Base-by-base conservation (phyloP, 1,284 basidiomycete genomes). In the Golubevia sp. region DNA sequence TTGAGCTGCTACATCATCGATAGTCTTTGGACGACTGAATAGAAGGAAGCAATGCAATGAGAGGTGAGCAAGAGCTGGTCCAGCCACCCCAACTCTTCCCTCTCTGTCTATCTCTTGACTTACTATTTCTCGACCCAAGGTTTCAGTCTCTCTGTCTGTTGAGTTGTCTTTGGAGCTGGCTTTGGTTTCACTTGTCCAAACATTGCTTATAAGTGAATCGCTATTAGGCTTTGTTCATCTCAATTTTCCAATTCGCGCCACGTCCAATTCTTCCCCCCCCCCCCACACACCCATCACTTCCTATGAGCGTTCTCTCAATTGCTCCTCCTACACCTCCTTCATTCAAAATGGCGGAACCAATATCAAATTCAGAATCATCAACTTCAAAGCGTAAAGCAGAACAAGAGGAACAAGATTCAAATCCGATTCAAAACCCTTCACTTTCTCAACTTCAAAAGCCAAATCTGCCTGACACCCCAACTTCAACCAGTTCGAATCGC, bases 121-220 rank as follows among this genome's bases (percentile, higher is more conserved):
- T 58, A 94, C 93, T 97, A 98, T 89, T 97, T 97, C 86, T 98
- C 95, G 0, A 98, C 94, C 95, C 95, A 98, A 67, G 95, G 95
- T 82, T 97, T 93, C 38, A 91, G 84, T 56, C 71, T 69, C 24
- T 68, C 66, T 1, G 64, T 66, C 25, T 63, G 62, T 52, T 64
- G 68, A 5, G 56, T 21, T 48, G 68, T 60, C 55, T 67, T 70
- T 6, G 67, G 59, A 2, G 70, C 50, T 51, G 67, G 71, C 54
- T 69, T 64, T 20, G 70, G 53, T 59, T n/a, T n/a, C n/a, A n/a
- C n/a, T n/a, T n/a, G n/a, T n/a, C n/a, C n/a, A n/a, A n/a, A n/a
- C n/a, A n/a, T n/a, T n/a, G n/a, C n/a, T n/a, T n/a, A n/a, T n/a
- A n/a, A n/a, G n/a, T n/a, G n/a, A n/a, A n/a, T n/a, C n/a, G n/a